These are phyloP conservation scores for Nannizziopsis barbatae DNA, from an alignment of 2,329 filamentous ascomycete genomes.

Conservation along the genomic window DNA sequence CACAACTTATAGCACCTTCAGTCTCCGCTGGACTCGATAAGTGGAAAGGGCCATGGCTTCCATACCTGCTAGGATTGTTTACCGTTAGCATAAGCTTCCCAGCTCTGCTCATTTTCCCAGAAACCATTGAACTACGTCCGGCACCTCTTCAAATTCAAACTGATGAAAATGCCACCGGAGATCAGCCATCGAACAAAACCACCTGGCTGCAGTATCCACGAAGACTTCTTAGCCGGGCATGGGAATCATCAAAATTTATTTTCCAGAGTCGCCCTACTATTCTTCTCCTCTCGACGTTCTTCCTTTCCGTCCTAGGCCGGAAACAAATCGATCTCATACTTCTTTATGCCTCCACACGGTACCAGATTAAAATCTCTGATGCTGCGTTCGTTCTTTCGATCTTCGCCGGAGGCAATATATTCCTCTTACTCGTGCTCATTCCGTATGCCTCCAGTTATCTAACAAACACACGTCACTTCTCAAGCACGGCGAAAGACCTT, in stretches of 20 bases:
- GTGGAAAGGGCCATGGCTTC: constrained; percentile 30
- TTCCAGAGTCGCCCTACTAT: constrained; percentile 33
- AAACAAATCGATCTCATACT: constrained; percentile 39
- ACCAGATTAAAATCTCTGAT: constrained; percentile 38
- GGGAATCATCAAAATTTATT: constrained; percentile 15
- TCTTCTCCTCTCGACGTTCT: constrained; percentile 37
- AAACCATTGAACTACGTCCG: constrained; percentile 26
- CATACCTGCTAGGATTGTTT: constrained; percentile 28
- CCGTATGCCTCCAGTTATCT: constrained; percentile 34
- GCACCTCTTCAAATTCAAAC: constrained; percentile 3
- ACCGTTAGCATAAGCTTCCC: constrained; percentile 26
- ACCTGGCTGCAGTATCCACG: background rate
- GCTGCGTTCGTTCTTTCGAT: constrained; percentile 37
- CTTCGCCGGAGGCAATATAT: constrained; percentile 38
- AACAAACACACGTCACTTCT: constrained; percentile 17
- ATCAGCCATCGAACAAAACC: background rate
- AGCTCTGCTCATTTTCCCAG: constrained; percentile 28
- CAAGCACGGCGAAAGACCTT: constrained; percentile 36
- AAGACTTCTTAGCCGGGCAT: constrained; percentile 6
- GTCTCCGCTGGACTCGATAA: constrained; percentile 33
- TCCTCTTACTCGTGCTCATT: constrained; percentile 38
- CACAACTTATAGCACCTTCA: constrained; percentile 31
- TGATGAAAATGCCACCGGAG: background rate
- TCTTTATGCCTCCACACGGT: constrained; percentile 44
- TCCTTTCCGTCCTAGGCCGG: constrained; percentile 40